phyloP scores from a whole-genome alignment of 2,329 filamentous ascomycete genomes.

The Knufia petricola region DNA sequence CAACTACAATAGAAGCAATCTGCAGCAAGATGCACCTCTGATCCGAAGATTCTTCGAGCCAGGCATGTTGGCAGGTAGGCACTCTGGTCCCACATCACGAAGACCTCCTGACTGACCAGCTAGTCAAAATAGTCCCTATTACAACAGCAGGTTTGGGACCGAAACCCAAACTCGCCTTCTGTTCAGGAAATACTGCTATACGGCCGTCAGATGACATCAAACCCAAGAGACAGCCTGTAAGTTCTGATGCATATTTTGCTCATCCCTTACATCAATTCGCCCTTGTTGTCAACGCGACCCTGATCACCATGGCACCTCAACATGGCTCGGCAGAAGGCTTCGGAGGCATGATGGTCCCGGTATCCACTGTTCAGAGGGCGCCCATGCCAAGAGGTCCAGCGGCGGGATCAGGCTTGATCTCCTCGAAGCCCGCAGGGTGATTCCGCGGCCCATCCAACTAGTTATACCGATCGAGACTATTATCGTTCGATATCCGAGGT shows the following conservation, averaged over 20 bases:
- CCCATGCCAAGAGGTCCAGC: conserved; percentile 44
- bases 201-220: conserved; percentile 35
- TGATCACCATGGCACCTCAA: conserved; percentile 41
- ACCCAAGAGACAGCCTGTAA: conserved; percentile 45
- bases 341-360: conserved; percentile 39
- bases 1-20: conserved; percentile 52
- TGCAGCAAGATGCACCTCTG: conserved; percentile 51
- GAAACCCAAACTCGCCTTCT: conserved; percentile 47
- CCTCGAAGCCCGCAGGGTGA: conserved; percentile 25
- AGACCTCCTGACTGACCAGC: conserved; percentile 32
- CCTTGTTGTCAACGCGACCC: conserved; percentile 45
- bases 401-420: conserved; percentile 37
- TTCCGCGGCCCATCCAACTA: conserved; percentile 31
- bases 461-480: conserved; percentile 37
- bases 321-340: conserved; percentile 50
- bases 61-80: conserved; percentile 46
- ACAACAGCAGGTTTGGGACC: conserved; percentile 46
- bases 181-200: conserved; percentile 50
- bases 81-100: conserved; percentile 37
- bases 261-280: conserved; percentile 48
- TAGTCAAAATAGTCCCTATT: too few relatives aligned
- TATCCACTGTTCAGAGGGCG: conserved; percentile 38
- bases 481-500: conserved; percentile 38
- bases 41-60: conserved; percentile 40
- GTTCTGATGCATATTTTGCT: conserved; percentile 51